phyloP scores from a whole-genome alignment of 2,329 filamentous ascomycete genomes.

The Beauveria sp. region DNA sequence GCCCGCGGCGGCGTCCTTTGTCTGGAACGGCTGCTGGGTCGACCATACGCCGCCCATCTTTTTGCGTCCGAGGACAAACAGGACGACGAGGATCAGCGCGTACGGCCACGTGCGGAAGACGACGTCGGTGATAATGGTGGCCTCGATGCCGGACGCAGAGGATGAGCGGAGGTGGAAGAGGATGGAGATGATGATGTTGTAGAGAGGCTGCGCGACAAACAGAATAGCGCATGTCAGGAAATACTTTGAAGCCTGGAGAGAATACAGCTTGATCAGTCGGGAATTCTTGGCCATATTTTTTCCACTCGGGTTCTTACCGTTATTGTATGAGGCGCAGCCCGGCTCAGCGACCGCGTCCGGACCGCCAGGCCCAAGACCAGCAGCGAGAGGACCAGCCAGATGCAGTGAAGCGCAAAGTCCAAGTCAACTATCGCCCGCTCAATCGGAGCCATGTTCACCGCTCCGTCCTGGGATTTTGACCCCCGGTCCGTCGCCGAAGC shows the following conservation, averaged over 20 bases:
- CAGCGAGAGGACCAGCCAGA: constrained; percentile 1
- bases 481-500: neutral
- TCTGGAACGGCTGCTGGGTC: constrained; percentile 8
- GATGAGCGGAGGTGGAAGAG: neutral
- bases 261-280: neutral
- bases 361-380: neutral
- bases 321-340: neutral
- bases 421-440: neutral
- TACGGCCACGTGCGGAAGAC: constrained; percentile 3
- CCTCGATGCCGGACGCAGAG: neutral
- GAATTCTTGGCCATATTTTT: neutral
- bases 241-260: neutral
- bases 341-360: neutral
- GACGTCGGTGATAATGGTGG: neutral
- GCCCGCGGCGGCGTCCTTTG: neutral
- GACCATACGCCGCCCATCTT: constrained; percentile 12
- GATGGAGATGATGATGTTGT: constrained; percentile 3
- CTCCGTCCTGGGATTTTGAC: neutral
- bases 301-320: neutral
- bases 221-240: neutral
- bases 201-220: constrained; percentile 2
- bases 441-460: neutral
- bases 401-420: constrained; percentile 7
- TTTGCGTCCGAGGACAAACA: constrained; percentile 5
- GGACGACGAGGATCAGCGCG: neutral